Conservation (phyloP, 2,329 filamentous ascomycete species). For the Aspergillus sp. region DNA sequence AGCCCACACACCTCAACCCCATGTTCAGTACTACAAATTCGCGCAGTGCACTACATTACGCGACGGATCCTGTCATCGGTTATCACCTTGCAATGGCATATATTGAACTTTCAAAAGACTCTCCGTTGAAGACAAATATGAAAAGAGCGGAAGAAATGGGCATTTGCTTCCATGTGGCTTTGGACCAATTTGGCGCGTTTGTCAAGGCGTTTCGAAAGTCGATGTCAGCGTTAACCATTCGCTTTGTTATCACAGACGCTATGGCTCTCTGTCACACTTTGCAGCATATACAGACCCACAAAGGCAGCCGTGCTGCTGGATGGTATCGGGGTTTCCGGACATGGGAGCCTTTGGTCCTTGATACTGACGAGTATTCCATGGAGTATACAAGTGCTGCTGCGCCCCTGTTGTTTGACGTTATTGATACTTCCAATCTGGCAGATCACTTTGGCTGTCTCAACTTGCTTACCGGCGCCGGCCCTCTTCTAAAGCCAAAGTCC, state of each 20-base stretch:
- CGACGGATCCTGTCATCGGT: constrained; percentile 45
- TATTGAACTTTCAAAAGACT: constrained; percentile 30
- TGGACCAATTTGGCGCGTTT: background rate
- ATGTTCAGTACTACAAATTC: background rate
- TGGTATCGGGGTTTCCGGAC: background rate
- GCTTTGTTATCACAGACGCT: background rate
- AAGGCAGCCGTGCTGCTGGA: background rate
- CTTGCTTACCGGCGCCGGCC: background rate
- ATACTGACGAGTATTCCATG: background rate
- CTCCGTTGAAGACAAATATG: background rate
- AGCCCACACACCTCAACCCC: background rate
- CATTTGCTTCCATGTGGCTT: background rate
- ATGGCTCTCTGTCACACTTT: background rate
- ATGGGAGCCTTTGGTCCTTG: background rate
- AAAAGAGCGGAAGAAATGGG: background rate
- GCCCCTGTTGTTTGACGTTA: background rate
- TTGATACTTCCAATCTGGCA: background rate
- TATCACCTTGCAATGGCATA: constrained; percentile 50
- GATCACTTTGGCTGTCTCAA: background rate
- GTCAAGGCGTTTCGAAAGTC: background rate
- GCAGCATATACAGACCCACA: background rate
- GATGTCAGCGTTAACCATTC: background rate
- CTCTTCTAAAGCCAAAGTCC: background rate
- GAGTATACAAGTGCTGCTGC: background rate
- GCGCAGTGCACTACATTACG: constrained; percentile 36